These are phyloP conservation scores for Eremothecium gossypii DNA, from an alignment of 1,139 yeast species.

Conservation along the genomic window DNA sequence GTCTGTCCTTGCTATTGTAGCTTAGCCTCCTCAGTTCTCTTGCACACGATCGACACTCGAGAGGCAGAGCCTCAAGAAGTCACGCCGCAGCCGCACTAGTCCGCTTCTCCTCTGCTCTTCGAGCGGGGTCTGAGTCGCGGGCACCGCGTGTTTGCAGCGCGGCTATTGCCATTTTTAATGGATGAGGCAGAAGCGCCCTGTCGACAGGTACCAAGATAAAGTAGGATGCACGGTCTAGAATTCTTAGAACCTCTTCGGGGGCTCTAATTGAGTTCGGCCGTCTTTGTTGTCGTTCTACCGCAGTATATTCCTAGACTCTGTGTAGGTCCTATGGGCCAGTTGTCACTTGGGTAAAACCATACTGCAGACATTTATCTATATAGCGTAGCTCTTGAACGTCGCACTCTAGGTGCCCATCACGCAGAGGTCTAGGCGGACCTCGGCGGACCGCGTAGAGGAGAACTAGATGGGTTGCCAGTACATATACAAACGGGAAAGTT, in stretches of 20 bases:
- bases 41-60: slow-evolving; percentile 63
- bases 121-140: slow-evolving; percentile 45
- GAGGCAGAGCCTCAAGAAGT: slow-evolving; percentile 38
- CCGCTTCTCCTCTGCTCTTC: slow-evolving; percentile 38
- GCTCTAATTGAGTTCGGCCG: slow-evolving; percentile 46
- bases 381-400: background rate
- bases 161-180: slow-evolving; percentile 30
- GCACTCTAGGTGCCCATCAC: background rate
- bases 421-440: background rate
- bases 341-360: slow-evolving; percentile 90
- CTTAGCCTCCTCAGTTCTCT: slow-evolving; percentile 28
- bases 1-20: slow-evolving; percentile 27
- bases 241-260: slow-evolving; percentile 35
- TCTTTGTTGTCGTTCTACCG: slow-evolving; percentile 32
- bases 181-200: slow-evolving; percentile 75
- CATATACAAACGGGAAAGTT: background rate
- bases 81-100: slow-evolving; percentile 7
- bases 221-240: slow-evolving; percentile 50
- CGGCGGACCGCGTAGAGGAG: background rate
- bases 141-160: slow-evolving; percentile 6
- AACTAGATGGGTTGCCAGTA: background rate
- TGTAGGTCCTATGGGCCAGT: slow-evolving; percentile 65
- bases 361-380: slow-evolving; percentile 53
- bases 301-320: slow-evolving; percentile 92
- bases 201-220: slow-evolving; percentile 69